phyloP scores from a whole-genome alignment of 257 asterid genomes.

The Plantago major region DNA sequence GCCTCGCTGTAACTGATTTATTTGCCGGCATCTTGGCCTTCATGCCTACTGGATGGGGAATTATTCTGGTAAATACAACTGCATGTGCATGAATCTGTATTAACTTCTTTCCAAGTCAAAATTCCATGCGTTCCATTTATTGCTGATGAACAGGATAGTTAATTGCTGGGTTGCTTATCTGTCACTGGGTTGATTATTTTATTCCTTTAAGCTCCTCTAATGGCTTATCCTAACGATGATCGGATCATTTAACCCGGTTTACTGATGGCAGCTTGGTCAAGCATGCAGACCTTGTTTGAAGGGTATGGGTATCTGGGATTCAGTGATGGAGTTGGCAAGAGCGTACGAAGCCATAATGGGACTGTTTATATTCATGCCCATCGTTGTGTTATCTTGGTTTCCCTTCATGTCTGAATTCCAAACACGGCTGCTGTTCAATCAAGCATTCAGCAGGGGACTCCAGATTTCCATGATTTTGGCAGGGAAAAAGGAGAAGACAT shows the following conservation, averaged over 20 bases:
- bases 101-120: no score
- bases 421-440: conserved; percentile 85
- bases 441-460: conserved; percentile 96
- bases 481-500: conserved; percentile 63
- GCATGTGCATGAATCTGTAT: no score
- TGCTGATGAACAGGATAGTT: no score
- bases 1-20: conserved; percentile 63
- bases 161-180: no score
- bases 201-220: background rate
- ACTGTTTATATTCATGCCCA: conserved; percentile 67
- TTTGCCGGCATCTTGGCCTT: conserved; percentile 89
- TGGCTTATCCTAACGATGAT: background rate
- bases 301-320: conserved; percentile 74
- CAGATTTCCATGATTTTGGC: conserved; percentile 92
- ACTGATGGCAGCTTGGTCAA: conserved; percentile 60
- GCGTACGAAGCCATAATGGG: conserved; percentile 92
- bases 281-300: conserved; percentile 67
- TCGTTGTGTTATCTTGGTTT: conserved; percentile 86
- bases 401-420: conserved; percentile 93
- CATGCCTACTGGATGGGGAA: conserved; percentile 98
- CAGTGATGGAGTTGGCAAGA: conserved; percentile 81
- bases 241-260: background rate
- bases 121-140: no score
- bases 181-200: background rate
- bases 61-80: conserved; percentile 59